Conservation (phyloP, 2,329 filamentous ascomycete species). For the Septoria petroselini region DNA sequence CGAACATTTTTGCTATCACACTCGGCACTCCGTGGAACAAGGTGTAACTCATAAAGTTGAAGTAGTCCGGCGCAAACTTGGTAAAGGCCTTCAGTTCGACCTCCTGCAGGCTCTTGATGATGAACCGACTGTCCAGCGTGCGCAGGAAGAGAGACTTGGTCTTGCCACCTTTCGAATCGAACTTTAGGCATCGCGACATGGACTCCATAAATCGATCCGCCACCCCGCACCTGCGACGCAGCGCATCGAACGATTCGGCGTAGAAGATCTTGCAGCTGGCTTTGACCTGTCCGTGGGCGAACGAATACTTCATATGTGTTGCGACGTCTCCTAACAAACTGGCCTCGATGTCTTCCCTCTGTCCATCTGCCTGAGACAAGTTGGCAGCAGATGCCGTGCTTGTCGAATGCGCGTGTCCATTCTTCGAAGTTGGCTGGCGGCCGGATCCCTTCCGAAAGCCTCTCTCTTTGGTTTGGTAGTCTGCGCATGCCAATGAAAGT, state of each 20-base stretch:
- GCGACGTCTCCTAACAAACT: conserved; percentile 80
- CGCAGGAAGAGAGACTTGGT: conserved; percentile 97
- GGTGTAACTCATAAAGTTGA: conserved; percentile 93
- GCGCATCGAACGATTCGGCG: conserved; percentile 93
- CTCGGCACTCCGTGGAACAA: conserved; percentile 90
- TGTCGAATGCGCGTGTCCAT: conserved; percentile 31
- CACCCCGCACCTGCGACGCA: conserved; percentile 87
- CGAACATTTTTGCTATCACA: conserved; percentile 98
- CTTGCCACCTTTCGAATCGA: conserved; percentile 97
- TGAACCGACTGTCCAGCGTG: conserved; percentile 88
- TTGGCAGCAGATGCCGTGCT: conserved; percentile 21
- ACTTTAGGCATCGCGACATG: conserved; percentile 90
- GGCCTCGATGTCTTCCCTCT: conserved; percentile 71
- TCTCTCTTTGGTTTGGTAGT: conserved; percentile 78
- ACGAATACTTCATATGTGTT: conserved; percentile 94
- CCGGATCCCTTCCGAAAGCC: conserved; percentile 53
- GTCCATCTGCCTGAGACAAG: conserved; percentile 47
- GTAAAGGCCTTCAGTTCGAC: conserved; percentile 93
- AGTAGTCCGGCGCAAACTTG: conserved; percentile 93
- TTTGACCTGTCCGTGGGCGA: conserved; percentile 85
- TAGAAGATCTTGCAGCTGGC: conserved; percentile 99
- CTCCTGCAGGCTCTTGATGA: conserved; percentile 85
- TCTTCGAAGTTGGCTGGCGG: conserved; percentile 26
- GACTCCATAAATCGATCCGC: conserved; percentile 93
- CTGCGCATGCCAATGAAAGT: conserved; percentile 80